phyloP scores from a whole-genome alignment of 257 asterid species.

The Solanum sitiens region DNA sequence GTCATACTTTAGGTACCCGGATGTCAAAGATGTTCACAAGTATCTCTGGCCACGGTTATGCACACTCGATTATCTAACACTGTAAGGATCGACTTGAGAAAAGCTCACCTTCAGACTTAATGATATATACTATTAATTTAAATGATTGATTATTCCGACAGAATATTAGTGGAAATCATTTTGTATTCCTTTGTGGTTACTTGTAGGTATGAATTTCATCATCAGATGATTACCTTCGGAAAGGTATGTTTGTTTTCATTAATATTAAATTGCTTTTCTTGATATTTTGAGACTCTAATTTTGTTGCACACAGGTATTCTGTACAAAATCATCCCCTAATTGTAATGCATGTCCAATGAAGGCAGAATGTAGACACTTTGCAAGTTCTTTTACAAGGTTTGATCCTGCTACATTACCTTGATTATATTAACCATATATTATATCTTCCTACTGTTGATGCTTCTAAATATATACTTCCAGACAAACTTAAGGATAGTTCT shows the following conservation, averaged over 20 bases:
- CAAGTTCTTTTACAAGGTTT: constrained; percentile 74
- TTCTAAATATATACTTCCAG: neutral
- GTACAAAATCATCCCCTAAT: constrained; percentile 72
- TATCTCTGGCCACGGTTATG: constrained; percentile 46
- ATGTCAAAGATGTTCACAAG: constrained; percentile 28
- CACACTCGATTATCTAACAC: neutral
- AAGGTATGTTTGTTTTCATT: constrained; percentile 25
- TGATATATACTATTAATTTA: neutral
- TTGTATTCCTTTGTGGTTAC: neutral
- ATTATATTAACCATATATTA: neutral
- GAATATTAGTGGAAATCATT: neutral
- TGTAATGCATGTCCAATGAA: constrained; percentile 88
- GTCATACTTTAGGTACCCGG: constrained; percentile 31
- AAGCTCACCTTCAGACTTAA: neutral
- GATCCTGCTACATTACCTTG: neutral
- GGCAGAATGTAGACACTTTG: constrained; percentile 72
- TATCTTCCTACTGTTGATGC: neutral
- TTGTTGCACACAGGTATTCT: constrained; percentile 45
- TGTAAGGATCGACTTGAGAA: constrained; percentile 16
- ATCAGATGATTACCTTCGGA: constrained; percentile 36
- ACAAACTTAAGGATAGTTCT: neutral
- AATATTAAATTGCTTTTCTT: neutral
- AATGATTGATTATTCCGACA: neutral
- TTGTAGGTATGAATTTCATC: constrained; percentile 42
- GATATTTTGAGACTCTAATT: neutral